phyloP scores from a whole-genome alignment of 371 early-diverging fungal species.

The Mucor sp. region DNA sequence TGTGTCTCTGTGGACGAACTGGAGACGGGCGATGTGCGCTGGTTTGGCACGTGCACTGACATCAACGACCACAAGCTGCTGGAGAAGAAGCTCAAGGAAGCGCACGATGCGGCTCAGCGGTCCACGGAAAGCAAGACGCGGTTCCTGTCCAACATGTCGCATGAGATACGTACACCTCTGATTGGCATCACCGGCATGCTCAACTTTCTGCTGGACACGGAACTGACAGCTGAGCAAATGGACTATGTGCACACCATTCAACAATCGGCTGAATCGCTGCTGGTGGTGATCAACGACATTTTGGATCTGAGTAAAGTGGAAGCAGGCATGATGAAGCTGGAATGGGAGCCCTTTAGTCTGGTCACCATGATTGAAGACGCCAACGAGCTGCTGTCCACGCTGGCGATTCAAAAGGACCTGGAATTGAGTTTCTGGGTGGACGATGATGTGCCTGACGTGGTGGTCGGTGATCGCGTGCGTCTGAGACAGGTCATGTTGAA shows the following conservation, averaged over 20 bases:
- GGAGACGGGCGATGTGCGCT: conserved; percentile 58
- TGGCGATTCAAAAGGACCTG: conserved; percentile 63
- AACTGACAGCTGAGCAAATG: conserved; percentile 62
- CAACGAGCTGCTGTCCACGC: conserved; percentile 60
- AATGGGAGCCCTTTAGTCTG: conserved; percentile 63
- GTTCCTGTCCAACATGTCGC: conserved; percentile 71
- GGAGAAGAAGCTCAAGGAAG: conserved; percentile 68
- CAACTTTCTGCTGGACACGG: conserved; percentile 65
- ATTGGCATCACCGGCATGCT: conserved; percentile 72
- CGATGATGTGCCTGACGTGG: conserved; percentile 59
- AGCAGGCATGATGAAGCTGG: conserved; percentile 73
- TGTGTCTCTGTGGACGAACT: conserved; percentile 63
- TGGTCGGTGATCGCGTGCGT: conserved; percentile 62
- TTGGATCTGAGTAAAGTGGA: conserved; percentile 72
- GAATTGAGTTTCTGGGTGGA: conserved; percentile 66
- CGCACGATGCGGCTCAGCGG: conserved; percentile 68
- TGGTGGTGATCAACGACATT: conserved; percentile 73
- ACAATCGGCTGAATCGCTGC: conserved; percentile 62
- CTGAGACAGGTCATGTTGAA: conserved; percentile 62
- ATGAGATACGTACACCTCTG: conserved; percentile 69
- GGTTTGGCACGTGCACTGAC: conserved; percentile 73
- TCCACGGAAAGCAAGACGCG: conserved; percentile 73
- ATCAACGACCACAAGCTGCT: conserved; percentile 67
- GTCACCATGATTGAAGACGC: conserved; percentile 65
- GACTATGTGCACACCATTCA: conserved; percentile 70